phyloP scores from a whole-genome alignment of 148 eudicot species.

The Nepenthes gracilis region DNA sequence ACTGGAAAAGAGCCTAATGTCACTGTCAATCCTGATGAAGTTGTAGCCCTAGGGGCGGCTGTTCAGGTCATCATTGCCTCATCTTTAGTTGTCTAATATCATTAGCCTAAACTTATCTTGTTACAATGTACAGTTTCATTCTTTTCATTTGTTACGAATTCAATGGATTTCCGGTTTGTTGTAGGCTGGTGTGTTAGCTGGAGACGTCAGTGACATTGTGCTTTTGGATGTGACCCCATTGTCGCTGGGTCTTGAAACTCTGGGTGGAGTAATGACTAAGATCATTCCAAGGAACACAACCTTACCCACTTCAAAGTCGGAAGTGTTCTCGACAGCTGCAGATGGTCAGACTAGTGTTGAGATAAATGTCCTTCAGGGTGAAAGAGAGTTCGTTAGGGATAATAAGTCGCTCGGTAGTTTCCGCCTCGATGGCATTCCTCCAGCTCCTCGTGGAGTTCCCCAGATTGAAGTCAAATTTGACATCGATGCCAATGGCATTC shows the following conservation, averaged over 20 bases:
- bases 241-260: constrained; percentile 56
- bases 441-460: constrained; percentile 73
- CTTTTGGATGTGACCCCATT: constrained; percentile 55
- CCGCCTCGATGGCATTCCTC: constrained; percentile 64
- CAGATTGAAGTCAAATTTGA: constrained; percentile 62
- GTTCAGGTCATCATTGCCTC: constrained; percentile 36
- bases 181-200: constrained; percentile 64
- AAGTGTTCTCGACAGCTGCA: constrained; percentile 65
- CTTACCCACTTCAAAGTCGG: constrained; percentile 57
- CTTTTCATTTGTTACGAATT: not conserved
- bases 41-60: constrained; percentile 77
- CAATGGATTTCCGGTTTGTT: not conserved
- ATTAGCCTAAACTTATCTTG: no score
- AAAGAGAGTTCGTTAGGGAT: constrained; percentile 63
- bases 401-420: constrained; percentile 63
- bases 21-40: constrained; percentile 70
- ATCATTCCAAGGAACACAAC: constrained; percentile 61
- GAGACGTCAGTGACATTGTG: constrained; percentile 59
- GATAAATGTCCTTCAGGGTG: constrained; percentile 63
- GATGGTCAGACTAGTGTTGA: constrained; percentile 69
- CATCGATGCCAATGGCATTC: constrained; percentile 64
- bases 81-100: not conserved
- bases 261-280: constrained; percentile 66
- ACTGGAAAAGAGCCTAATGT: constrained; percentile 59
- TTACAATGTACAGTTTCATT: not conserved